Evolutionary conservation across 805 yeast genomes (phyloP).

Genomic region (Kazachstania kunashirensis): DNA sequence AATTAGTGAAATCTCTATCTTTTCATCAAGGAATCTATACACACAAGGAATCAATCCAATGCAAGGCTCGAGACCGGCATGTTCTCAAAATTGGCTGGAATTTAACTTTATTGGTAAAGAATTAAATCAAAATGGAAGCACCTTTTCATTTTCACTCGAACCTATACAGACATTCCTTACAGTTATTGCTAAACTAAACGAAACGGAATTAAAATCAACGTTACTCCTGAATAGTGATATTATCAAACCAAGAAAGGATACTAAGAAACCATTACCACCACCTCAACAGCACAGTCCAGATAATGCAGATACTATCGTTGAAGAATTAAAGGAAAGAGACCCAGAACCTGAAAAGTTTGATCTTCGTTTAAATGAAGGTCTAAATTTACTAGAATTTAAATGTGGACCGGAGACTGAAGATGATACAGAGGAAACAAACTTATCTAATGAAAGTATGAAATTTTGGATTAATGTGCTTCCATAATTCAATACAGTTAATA

Average conservation of each 20-base stretch:
- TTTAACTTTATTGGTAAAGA: constrained; percentile 21
- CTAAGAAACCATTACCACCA: not conserved
- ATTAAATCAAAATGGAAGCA: constrained; percentile 21
- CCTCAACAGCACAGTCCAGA: not conserved
- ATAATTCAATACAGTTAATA: too few relatives aligned
- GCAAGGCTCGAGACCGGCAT: constrained; percentile 24
- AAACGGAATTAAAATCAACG: constrained; percentile 4
- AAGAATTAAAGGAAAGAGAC: constrained; percentile 1
- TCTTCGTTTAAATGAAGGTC: constrained; percentile 25
- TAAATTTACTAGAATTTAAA: constrained; percentile 21
- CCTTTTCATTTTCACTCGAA: constrained; percentile 21
- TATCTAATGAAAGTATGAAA: constrained; percentile 17
- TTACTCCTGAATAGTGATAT: constrained; percentile 20
- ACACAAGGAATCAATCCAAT: constrained; percentile 24
- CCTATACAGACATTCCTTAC: constrained; percentile 26
- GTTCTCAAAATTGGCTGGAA: constrained; percentile 25
- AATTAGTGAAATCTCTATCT: constrained; percentile 19
- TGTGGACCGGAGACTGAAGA: constrained; percentile 9
- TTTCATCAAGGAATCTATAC: constrained; percentile 21
- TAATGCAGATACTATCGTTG: not conserved
- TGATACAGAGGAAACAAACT: constrained; percentile 3
- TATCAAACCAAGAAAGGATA: constrained; percentile 8
- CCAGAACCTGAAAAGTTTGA: constrained; percentile 19
- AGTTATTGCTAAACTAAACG: constrained; percentile 13
- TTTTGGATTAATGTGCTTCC: constrained; percentile 29